Conservation (phyloP, 2,329 filamentous ascomycete genomes). For the Fusarium staphyleae region DNA sequence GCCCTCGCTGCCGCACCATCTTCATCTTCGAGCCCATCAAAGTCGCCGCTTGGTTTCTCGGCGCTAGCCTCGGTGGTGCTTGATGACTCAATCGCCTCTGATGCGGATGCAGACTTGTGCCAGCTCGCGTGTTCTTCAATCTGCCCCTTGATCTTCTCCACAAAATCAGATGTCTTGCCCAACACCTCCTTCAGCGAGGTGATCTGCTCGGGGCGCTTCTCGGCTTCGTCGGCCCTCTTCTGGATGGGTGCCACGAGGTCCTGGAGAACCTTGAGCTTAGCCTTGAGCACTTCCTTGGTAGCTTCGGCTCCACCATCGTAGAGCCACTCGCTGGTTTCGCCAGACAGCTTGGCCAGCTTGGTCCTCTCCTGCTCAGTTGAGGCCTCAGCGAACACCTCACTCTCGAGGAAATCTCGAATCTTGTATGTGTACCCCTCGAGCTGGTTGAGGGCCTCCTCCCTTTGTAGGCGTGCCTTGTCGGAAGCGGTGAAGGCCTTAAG, state of each 20-base stretch:
- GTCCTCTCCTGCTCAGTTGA: slow-evolving; percentile 74
- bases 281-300: slow-evolving; percentile 74
- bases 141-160: slow-evolving; percentile 72
- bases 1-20: slow-evolving; percentile 50
- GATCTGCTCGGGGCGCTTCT: slow-evolving; percentile 74
- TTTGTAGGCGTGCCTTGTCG: slow-evolving; percentile 75
- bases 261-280: slow-evolving; percentile 78
- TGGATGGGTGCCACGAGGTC: slow-evolving; percentile 80
- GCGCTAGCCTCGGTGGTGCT: slow-evolving; percentile 54
- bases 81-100: slow-evolving; percentile 50
- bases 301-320: slow-evolving; percentile 85
- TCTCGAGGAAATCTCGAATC: slow-evolving; percentile 81
- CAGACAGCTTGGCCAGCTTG: slow-evolving; percentile 71
- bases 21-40: slow-evolving; percentile 83
- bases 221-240: slow-evolving; percentile 74
- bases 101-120: slow-evolving; percentile 59
- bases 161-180: slow-evolving; percentile 72
- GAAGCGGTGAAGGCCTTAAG: slow-evolving; percentile 86
- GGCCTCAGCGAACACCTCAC: slow-evolving; percentile 73
- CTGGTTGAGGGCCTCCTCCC: slow-evolving; percentile 89
- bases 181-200: slow-evolving; percentile 73
- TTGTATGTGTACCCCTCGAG: slow-evolving; percentile 95
- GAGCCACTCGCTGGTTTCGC: slow-evolving; percentile 84
- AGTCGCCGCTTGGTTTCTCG: slow-evolving; percentile 60
- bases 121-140: slow-evolving; percentile 72